Evolutionary conservation across 2,329 filamentous ascomycete species (phyloP).

Genomic region (Chaetomiaceae sp.): DNA sequence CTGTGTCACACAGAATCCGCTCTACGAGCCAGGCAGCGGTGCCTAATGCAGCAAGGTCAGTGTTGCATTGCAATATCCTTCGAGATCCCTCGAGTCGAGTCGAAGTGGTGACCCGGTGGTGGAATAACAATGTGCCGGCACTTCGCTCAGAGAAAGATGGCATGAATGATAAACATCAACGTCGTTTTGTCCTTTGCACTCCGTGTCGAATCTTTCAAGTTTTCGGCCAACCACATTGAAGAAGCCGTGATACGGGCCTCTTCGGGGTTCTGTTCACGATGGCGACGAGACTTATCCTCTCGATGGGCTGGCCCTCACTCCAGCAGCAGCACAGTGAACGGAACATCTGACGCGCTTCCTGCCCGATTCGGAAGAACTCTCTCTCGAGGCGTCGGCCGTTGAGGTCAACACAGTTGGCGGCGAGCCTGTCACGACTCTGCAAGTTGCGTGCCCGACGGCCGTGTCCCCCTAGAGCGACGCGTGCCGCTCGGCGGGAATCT

Average conservation of each 20-base stretch:
- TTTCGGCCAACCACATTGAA: not conserved
- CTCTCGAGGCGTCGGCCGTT: constrained; percentile 17
- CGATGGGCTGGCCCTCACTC: not conserved
- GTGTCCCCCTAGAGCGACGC: constrained; percentile 18
- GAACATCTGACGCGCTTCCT: constrained; percentile 6
- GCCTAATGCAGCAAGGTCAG: no score
- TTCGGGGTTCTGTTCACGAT: not conserved
- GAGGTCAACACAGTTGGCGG: not conserved
- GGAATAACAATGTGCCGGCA: no score
- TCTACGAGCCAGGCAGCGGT: no score
- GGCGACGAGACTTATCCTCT: not conserved
- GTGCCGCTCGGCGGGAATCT: constrained; percentile 19
- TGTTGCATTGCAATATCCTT: no score
- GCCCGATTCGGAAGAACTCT: constrained; percentile 12
- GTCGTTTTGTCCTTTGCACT: no score
- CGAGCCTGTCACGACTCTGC: constrained; percentile 1
- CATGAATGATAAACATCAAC: no score
- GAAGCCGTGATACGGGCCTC: not conserved
- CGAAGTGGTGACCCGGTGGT: no score
- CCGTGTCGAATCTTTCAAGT: not conserved
- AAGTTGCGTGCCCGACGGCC: constrained; percentile 16
- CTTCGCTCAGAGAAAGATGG: no score
- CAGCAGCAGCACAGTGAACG: not conserved
- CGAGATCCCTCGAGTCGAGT: no score
- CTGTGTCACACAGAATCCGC: no score